phyloP scores from a whole-genome alignment of 2,329 filamentous ascomycete genomes.

The Aspergillus novofumigatus region DNA sequence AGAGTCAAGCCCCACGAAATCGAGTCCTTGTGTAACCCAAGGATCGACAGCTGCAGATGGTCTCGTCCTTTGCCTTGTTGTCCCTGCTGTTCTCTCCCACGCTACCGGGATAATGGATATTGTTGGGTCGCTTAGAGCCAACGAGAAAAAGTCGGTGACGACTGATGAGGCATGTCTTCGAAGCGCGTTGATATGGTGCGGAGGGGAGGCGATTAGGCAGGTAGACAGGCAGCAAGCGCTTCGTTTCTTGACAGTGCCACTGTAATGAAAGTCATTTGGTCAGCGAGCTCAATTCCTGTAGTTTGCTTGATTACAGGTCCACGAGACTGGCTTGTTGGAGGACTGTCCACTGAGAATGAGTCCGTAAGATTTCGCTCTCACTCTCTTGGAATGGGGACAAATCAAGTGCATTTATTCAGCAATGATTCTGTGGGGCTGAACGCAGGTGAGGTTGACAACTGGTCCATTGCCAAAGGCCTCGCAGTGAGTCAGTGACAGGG shows the following conservation, averaged over 20 bases:
- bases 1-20: background rate
- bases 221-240: background rate
- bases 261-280: background rate
- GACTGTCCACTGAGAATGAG: background rate
- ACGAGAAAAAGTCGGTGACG: background rate
- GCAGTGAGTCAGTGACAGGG: background rate
- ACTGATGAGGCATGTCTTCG: background rate
- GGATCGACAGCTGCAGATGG: constrained; percentile 1
- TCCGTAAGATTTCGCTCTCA: background rate
- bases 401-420: background rate
- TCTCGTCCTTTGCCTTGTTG: constrained; percentile 1
- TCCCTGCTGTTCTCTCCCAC: background rate
- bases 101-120: background rate
- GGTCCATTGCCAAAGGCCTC: background rate
- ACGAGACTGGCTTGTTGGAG: background rate
- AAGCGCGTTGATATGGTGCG: background rate
- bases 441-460: background rate
- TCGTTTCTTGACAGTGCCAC: background rate
- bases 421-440: background rate
- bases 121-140: background rate
- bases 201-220: background rate
- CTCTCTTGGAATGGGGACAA: background rate
- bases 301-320: background rate
- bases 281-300: background rate
- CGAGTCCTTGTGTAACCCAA: background rate